Evolutionary conservation across 805 yeast species (phyloP), one percentile per base, ranked within the genome.

Genomic region (Jamesozyma hellenica): DNA sequence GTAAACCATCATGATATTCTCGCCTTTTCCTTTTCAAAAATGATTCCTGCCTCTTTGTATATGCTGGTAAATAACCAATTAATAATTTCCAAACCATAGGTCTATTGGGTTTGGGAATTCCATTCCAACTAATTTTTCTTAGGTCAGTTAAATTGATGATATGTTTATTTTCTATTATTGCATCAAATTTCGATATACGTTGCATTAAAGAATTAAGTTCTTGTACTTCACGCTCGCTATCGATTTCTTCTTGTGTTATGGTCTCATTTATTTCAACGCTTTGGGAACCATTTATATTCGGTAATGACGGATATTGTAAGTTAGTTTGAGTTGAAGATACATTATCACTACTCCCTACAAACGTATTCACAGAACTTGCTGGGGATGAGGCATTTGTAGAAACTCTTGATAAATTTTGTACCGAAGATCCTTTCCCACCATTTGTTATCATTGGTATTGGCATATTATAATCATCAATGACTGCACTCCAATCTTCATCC

Each of bases 401-500:
- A 3, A 37, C 35, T 33, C 45, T 28, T n/a, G 55, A 44, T 17
- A 51, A 34, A 9, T 25, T 13, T 14, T 19, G 9, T 5, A 18
- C 6, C 9, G n/a, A 16, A 3, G 56, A 46, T 3, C 55, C 39
- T 4, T 45, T 45, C 1, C 59, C 60, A 5, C 62, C 62, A 35
- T 56, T 56, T 4, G 52, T 42, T 25, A 51, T 53, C 46, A 45
- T 56, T 9, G 60, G 60, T 32, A 49, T 56, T 35, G 50, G 66
- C 60, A 44, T 57, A 44, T 48, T 61, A 42, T 49, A 60, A 43
- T 64, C 67, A 34, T 72, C 75, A 40, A 73, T 77, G 33, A 77
- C 80, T 11, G 90, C 94, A 58, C 86, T 90, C 96, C 96, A 87
- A 60, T 86, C 96, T 50, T 83, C 94, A 56, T 87, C 95, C 42